Evolutionary conservation across 345 rosid genomes (phyloP).

Genomic region (Corchorus olitorius): DNA sequence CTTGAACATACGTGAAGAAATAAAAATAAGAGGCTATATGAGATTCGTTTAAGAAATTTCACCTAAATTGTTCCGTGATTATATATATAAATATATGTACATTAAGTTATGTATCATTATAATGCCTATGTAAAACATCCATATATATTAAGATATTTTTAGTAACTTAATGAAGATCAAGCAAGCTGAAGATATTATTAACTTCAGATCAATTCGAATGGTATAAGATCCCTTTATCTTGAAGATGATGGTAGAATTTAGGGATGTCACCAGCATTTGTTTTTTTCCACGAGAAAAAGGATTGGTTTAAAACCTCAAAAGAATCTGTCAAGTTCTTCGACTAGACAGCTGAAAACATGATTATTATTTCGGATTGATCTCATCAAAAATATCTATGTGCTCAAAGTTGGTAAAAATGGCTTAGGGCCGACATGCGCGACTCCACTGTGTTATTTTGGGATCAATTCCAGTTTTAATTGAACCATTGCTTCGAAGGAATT

Average conservation of each 20-base stretch:
- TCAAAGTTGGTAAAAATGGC: not conserved
- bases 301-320: not conserved
- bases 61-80: no score
- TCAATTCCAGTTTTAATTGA: not conserved
- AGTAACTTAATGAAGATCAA: not conserved
- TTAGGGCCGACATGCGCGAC: not conserved
- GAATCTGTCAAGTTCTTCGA: not conserved
- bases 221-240: not conserved
- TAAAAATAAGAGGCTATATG: no score
- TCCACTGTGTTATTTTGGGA: not conserved
- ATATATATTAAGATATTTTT: not conserved
- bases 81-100: no score
- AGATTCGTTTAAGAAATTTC: no score
- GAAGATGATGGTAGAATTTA: not conserved
- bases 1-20: no score
- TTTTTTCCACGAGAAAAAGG: not conserved
- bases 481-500: not conserved
- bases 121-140: not conserved
- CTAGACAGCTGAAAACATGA: not conserved
- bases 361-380: no score
- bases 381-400: not conserved
- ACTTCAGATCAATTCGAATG: not conserved
- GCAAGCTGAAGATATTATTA: not conserved
- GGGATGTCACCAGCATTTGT: not conserved
- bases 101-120: no score